Evolutionary conservation across 306 rosid species (phyloP), one percentile per base, ranked within the genome.

Genomic region (Elaeagnus macrophylla): DNA sequence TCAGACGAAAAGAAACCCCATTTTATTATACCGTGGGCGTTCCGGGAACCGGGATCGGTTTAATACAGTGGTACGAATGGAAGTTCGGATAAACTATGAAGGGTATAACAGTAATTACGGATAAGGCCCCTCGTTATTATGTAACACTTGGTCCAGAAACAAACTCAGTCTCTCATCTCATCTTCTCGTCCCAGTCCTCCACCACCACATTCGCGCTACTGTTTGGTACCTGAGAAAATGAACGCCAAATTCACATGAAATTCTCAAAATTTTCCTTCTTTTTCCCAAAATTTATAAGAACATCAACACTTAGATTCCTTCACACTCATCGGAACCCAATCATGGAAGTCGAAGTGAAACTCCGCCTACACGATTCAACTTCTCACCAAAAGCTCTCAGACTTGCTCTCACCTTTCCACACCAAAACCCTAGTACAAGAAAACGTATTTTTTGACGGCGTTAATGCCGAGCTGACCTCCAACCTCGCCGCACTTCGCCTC

Each of bases 311-410:
- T 12, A 49, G 10, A 49, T 49, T 36, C n/a, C 12, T 8, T 2
- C 10, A 49, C 17, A 35, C 17, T 36, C 36, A 0, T 13, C 38
- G 0, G 39, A 42, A 42, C 5, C n/a, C 32, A 48, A 19, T 7
- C 46, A 61, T 69, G 85, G 85, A 78, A 66, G 80, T 82, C 20
- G 89, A 78, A 60, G 77, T 82, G 51, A 82, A 78, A 72, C 82
- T 82, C 43, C 66, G 71, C 25, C 84, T 82, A 51, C 60, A 67
- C 12, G 80, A 75, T 68, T 61, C 82, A 10, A 8, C 41, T 37
- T 44, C 80, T 12, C 89, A 79, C 77, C 78, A 82, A 62, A 82
- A 70, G 39, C 80, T 82, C 66, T 70, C 79, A 41, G 51, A 68
- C 56, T 41, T 79, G 39, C 85, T 82, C 56, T 47, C 74, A 1